Conservation (phyloP, 1,284 basidiomycete species). For the Sparassis latifolia region DNA sequence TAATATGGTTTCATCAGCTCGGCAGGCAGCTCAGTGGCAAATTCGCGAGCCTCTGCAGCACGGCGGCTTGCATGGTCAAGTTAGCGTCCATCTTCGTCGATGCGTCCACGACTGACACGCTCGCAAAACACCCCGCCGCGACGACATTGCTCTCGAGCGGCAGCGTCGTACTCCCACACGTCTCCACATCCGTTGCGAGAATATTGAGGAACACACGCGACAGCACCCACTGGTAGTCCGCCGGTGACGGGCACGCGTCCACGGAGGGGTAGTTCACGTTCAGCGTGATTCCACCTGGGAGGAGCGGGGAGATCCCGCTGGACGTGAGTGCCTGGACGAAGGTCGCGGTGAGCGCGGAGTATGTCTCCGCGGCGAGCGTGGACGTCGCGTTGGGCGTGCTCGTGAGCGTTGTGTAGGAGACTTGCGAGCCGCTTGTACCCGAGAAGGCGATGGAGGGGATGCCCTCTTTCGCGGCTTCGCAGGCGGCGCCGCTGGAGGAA, state of each 20-base stretch:
- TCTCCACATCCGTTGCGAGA: conserved; percentile 31
- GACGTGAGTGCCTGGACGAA: conserved; percentile 34
- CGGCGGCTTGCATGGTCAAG: conserved; percentile 32
- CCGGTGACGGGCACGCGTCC: conserved; percentile 29
- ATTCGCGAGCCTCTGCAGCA: conserved; percentile 29
- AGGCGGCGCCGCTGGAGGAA: conserved; percentile 38
- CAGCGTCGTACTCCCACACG: conserved; percentile 35
- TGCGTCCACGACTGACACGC: conserved; percentile 41
- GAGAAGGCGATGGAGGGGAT: conserved; percentile 47
- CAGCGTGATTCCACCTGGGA: conserved; percentile 34
- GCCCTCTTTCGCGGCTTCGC: conserved; percentile 38
- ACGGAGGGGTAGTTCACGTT: conserved; percentile 47
- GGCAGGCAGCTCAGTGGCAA: conserved; percentile 7
- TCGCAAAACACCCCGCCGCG: conserved; percentile 34
- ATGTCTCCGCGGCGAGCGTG: conserved; percentile 31
- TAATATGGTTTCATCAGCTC: not conserved
- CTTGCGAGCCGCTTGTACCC: conserved; percentile 30
- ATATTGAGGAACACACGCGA: conserved; percentile 31
- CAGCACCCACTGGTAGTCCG: conserved; percentile 38
- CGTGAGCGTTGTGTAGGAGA: conserved; percentile 40
- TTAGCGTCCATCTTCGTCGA: conserved; percentile 37
- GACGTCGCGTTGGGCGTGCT: conserved; percentile 24
- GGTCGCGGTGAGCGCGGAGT: conserved; percentile 34
- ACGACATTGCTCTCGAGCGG: conserved; percentile 36
- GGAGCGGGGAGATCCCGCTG: conserved; percentile 23